Evolutionary conservation across 768 basidiomycete genomes (phyloP).

Genomic region (Suillus subaureus): DNA sequence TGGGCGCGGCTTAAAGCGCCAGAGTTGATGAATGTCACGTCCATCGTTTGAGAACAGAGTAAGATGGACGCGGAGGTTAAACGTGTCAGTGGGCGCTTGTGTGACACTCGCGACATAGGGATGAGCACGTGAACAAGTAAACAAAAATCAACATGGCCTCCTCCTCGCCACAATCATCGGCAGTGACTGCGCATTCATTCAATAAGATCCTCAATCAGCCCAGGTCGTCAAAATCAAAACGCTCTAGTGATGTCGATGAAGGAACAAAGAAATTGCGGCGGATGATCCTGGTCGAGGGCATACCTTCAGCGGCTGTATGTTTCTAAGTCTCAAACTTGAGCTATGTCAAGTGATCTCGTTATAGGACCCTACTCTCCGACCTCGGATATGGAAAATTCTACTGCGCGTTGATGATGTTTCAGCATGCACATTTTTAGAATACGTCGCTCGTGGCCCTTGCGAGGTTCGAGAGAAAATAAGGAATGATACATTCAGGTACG

Average conservation of each 20-base stretch:
- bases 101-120: not conserved
- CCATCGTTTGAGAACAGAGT: slow-evolving; percentile 47
- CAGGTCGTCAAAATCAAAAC: slow-evolving; percentile 66
- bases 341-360: slow-evolving; percentile 11
- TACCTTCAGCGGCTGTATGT: slow-evolving; percentile 76
- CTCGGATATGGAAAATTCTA: slow-evolving; percentile 93
- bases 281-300: slow-evolving; percentile 88
- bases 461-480: slow-evolving; percentile 90
- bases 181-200: slow-evolving; percentile 67
- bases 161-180: slow-evolving; percentile 28
- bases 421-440: slow-evolving; percentile 73
- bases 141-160: slow-evolving; percentile 21
- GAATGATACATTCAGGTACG: slow-evolving; percentile 93
- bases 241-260: slow-evolving; percentile 72
- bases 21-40: slow-evolving; percentile 79
- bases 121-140: slow-evolving; percentile 11
- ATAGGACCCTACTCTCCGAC: slow-evolving; percentile 83
- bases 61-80: slow-evolving; percentile 11
- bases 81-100: slow-evolving; percentile 20
- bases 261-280: slow-evolving; percentile 84
- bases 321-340: not conserved
- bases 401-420: slow-evolving; percentile 79
- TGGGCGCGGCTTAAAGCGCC: slow-evolving; percentile 77
- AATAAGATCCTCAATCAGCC: slow-evolving; percentile 79
- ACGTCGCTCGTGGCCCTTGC: slow-evolving; percentile 83